Conservation (phyloP, 331 rosid genomes). For the Telfairia occidentalis region DNA sequence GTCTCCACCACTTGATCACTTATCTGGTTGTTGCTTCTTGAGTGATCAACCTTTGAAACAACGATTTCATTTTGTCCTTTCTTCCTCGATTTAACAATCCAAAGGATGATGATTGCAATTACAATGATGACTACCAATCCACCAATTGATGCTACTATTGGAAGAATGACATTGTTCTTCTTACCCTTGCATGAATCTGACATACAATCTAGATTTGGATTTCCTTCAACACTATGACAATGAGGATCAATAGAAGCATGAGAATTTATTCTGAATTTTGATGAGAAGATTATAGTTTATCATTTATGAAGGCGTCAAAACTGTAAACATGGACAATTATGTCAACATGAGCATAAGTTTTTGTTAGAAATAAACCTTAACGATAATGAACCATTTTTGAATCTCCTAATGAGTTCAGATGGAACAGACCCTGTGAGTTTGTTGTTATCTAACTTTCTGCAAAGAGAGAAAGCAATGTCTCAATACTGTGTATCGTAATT, state of each 20-base stretch:
- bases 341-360: not conserved
- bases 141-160: conserved; percentile 23
- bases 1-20: conserved; percentile 18
- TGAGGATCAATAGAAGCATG: not conserved
- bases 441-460: conserved; percentile 36
- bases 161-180: conserved; percentile 18
- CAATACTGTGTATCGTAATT: not conserved
- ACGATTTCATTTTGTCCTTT: conserved; percentile 1
- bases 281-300: too few species aligned
- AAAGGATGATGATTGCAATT: not conserved
- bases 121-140: conserved; percentile 14
- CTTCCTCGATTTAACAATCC: not conserved
- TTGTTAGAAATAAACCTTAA: conserved; percentile 21
- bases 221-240: conserved; percentile 22
- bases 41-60: not conserved
- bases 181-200: conserved; percentile 20
- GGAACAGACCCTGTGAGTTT: conserved; percentile 32
- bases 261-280: not conserved
- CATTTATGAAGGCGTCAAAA: not conserved
- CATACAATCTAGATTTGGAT: conserved; percentile 32
- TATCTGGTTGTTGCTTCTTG: not conserved
- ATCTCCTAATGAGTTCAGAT: conserved; percentile 20
- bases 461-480: not conserved
- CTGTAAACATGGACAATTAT: too few species aligned
- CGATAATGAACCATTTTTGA: conserved; percentile 19